Base-by-base conservation (phyloP, 345 rosid genomes). In the Citrus maxima region DNA sequence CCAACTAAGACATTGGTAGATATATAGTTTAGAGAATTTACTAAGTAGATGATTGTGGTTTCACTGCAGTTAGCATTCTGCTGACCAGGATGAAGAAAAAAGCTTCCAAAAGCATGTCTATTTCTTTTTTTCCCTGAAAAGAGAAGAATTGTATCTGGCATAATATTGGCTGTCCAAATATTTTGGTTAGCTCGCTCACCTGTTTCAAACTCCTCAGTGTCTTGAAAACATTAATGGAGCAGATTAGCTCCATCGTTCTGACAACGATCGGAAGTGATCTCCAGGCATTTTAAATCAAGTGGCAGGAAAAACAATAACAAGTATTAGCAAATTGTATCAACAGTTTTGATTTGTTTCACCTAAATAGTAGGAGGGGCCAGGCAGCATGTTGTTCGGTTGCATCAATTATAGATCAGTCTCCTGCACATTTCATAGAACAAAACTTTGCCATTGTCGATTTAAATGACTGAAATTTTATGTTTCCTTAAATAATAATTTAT, bases 21-120 rank as follows among this genome's bases (percentile, higher is more conserved):
- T 1, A n/a, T 6, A n/a, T 59, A 2, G 19, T 10, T 27, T 22
- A 28, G 19, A 19, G 13, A 40, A 40, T 40, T 9, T 49, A 67
- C 64, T 77, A 5, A 49, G 28, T 60, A 51, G 69, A 72, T 38
- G 69, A 37, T 68, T 34, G 34, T 78, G 67, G 40, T 71, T 24
- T 5, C 32, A 55, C 27, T 14, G 54, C 51, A 72, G 60, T 38
- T 78, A 66, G 42, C 28, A 19, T 75, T 56, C 64, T 13, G 56
- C 69, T 25, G 19, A 62, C 46, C 7, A 38, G 56, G 24, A 65
- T 18, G 55, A 42, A 72, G 73, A 51, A 37, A 10, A 49, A 42
- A 32, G 30, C 34, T 63, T 27, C 55, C 18, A 14, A 21, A 46
- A 79, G 73, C 73, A 65, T 61, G 55, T 61, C 40, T 54, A 35